A percentile compares a stretch with the other conserved stretches of the same genome.
phyloP scores from a whole-genome alignment of 768 basidiomycete species.

The Panaeolus papilionaceus region DNA sequence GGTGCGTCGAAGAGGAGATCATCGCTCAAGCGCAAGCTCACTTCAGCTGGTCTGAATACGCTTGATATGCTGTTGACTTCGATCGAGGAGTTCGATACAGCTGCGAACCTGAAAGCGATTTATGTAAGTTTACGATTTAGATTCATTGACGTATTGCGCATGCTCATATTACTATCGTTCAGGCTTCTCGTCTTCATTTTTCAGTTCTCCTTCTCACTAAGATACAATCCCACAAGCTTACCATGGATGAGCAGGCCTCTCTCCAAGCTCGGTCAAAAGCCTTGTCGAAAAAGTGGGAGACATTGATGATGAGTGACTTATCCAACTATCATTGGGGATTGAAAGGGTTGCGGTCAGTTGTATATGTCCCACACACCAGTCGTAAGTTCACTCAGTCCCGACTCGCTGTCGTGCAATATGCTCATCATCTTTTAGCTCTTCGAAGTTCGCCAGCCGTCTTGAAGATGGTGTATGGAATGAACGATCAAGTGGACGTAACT shows the following conservation, averaged over 20 bases:
- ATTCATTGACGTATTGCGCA: background rate
- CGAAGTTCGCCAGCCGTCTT: background rate
- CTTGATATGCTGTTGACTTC: constrained; percentile 5
- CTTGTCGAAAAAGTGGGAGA: constrained; percentile 4
- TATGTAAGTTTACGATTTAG: background rate
- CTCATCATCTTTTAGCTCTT: background rate
- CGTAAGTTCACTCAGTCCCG: background rate
- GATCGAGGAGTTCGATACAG: constrained; percentile 9
- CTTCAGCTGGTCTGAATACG: constrained; percentile 1
- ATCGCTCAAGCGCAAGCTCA: background rate
- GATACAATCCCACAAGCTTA: constrained; percentile 8
- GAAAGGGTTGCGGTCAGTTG: constrained; percentile 1
- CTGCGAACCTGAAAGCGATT: constrained; percentile 5
- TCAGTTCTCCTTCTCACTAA: background rate
- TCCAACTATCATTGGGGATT: background rate
- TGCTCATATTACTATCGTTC: background rate
- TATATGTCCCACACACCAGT: background rate
- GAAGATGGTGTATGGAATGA: constrained; percentile 12
- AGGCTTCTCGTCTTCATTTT: constrained; percentile 10
- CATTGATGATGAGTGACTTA: constrained; percentile 5
- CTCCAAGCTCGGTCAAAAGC: background rate
- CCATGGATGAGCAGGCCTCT: background rate
- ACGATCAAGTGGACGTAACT: constrained; percentile 5
- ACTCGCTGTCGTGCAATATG: too few species aligned
- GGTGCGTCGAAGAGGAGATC: constrained; percentile 5